These are phyloP conservation scores for Cynanchum wilfordii DNA, from an alignment of 257 asterid genomes.

Conservation along the genomic window DNA sequence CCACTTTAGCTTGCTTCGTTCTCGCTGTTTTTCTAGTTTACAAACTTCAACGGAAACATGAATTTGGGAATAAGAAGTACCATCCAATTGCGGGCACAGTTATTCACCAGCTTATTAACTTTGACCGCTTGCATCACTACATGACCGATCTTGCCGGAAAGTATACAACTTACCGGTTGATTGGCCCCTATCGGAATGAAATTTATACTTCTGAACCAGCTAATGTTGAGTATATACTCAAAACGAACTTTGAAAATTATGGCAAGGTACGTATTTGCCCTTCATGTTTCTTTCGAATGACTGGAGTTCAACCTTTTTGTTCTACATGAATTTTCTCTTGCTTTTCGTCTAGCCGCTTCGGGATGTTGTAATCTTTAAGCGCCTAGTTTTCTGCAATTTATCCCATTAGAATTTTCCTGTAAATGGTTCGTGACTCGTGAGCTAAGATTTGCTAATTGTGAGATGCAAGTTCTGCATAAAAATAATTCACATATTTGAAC, in stretches of 20 bases:
- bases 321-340: not conserved
- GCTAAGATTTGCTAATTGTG: not conserved
- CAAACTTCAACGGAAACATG: conserved; percentile 22
- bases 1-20: conserved; percentile 18
- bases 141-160: conserved; percentile 57
- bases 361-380: too few species aligned
- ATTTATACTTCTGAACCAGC: conserved; percentile 59
- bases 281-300: not conserved
- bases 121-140: conserved; percentile 54
- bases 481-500: too few species aligned
- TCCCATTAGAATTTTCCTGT: not conserved
- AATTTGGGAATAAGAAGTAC: conserved; percentile 30
- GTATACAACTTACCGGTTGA: conserved; percentile 52
- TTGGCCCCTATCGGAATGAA: conserved; percentile 47
- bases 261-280: conserved; percentile 41
- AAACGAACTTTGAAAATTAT: conserved; percentile 54
- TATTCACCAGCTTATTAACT: conserved; percentile 48
- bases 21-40: conserved; percentile 16
- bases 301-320: not conserved
- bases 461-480: not conserved
- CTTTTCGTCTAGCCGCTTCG: not conserved
- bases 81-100: conserved; percentile 67
- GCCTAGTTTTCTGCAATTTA: too few species aligned
- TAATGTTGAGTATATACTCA: conserved; percentile 62
- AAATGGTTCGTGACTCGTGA: not conserved